Percentiles rank a stretch among this genome's conserved stretches.
These are phyloP conservation scores for Lentinus brumalis DNA, from an alignment of 768 basidiomycete genomes.

Conservation along the genomic window DNA sequence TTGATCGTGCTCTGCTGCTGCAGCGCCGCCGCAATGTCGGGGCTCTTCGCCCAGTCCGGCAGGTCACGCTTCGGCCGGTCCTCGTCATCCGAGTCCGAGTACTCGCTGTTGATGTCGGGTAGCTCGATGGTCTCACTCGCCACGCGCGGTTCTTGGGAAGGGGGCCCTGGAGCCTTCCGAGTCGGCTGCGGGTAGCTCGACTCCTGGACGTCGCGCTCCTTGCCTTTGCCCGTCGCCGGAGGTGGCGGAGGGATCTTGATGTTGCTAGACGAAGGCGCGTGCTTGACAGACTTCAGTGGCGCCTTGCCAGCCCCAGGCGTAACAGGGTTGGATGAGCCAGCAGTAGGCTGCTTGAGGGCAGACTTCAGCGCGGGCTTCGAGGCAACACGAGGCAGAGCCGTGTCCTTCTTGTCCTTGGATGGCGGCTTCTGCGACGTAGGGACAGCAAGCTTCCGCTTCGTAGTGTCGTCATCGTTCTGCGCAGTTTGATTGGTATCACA, in stretches of 20 bases:
- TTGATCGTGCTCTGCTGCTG: conserved; percentile 84
- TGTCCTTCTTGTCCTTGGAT: conserved; percentile 54
- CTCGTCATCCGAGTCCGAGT: conserved; percentile 89
- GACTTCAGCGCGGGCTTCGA: conserved; percentile 4
- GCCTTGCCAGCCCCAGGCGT: conserved; percentile 11
- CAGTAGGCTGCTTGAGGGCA: conserved; percentile 13
- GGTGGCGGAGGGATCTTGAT: conserved; percentile 39
- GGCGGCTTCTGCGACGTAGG: conserved; percentile 60
- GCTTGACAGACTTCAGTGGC: conserved; percentile 21
- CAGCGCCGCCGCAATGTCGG: conserved; percentile 78
- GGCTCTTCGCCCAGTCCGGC: conserved; percentile 91
- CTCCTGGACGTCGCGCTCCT: conserved; percentile 49
- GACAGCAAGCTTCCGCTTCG: conserved; percentile 65
- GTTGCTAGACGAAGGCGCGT: conserved; percentile 31
- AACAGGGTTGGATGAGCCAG: conserved; percentile 4
- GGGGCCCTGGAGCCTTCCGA: conserved; percentile 64
- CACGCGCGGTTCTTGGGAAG: conserved; percentile 45
- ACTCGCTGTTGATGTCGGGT: conserved; percentile 95
- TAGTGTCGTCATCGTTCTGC: conserved; percentile 61
- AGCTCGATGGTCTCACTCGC: conserved; percentile 79
- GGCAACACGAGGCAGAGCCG: conserved; percentile 29
- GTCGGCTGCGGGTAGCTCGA: conserved; percentile 22
- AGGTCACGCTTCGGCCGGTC: conserved; percentile 71
- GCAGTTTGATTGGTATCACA: neutral
- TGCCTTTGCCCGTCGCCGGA: conserved; percentile 51